Base-by-base conservation (phyloP, 2,329 filamentous ascomycete species). In the Curvularia spicifera region DNA sequence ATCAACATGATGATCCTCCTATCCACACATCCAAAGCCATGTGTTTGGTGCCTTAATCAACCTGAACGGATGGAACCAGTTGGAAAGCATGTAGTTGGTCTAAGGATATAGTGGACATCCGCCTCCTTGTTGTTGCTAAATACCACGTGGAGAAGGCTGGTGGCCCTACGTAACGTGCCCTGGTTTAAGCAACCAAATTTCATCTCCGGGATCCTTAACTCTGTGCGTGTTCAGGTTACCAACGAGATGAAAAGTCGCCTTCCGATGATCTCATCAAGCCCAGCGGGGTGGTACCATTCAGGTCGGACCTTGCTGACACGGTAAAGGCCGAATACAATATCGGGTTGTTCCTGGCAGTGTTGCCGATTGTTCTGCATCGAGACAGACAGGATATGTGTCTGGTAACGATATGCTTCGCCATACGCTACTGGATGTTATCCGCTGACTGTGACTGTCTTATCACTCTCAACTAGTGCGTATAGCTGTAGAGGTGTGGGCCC, bases 391-490 rank as follows among this genome's bases (percentile, higher is more conserved):
- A 31, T 20, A 10, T 15, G 3, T 15, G 26, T 45, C 43, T 29
- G 26, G 18, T 26, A 31, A 45, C 3, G n/a, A 45, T 5, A 45
- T 18, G 15, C 15, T 29, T 44, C 10, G 26, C 26, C 43, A 26
- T 8, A 8, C 26, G 43, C 18, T 10, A 45, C 13, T 5, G 20
- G 20, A 9, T 15, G 18, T 28, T 45, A 5, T 42, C n/a, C 26
- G 13, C 26, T 45, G 8, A 4, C n/a, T 3, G 24, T 28, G 46
- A 26, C 33, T 18, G 10, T 39, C 24, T 4, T 47, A 28, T 33
- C 12, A 31, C 51, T 29, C 31, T 55, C 51, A 68, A 56, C 56
- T 49, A 58, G 58, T 60, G 64, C 49, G 60, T 63, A 37, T 52
- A 56, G 49, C 45, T 66, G 56, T 64, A 65, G 60, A 50, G 26